Evolutionary conservation across 106 monocot genomes (phyloP).

Genomic region (Vanilla planifolia): DNA sequence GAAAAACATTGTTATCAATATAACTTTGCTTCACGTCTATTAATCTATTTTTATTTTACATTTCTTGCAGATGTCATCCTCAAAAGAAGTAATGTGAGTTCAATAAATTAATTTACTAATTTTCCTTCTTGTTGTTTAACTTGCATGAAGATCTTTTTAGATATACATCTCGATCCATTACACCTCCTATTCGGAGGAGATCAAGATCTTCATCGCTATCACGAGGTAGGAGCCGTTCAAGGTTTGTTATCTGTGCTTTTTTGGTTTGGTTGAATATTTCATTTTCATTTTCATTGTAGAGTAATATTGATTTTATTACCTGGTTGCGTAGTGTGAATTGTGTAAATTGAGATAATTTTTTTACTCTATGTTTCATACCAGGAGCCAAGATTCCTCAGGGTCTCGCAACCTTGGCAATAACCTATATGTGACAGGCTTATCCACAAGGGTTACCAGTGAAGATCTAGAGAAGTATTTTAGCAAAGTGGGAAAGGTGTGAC

Average conservation of each 20-base stretch:
- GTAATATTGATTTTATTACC: conserved; percentile 1
- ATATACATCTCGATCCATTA: conserved; percentile 51
- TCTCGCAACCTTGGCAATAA: conserved; percentile 75
- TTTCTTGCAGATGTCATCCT: conserved; percentile 16
- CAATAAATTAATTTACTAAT: background rate
- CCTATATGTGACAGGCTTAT: conserved; percentile 72
- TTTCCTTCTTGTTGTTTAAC: background rate
- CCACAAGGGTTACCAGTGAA: conserved; percentile 49
- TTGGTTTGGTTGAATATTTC: background rate
- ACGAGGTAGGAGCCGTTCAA: conserved; percentile 45
- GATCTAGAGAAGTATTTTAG: conserved; percentile 79
- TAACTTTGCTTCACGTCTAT: too few species aligned
- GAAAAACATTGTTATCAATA: too few species aligned
- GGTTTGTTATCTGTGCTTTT: conserved; percentile 12
- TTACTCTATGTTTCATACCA: conserved; percentile 12
- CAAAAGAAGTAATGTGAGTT: conserved; percentile 24
- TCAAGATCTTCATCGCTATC: conserved; percentile 38
- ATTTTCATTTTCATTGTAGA: background rate
- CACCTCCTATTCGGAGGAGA: conserved; percentile 33
- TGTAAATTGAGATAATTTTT: background rate
- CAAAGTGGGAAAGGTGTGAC: conserved; percentile 74
- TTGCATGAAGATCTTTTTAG: conserved; percentile 15
- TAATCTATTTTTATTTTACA: background rate
- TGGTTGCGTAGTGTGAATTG: background rate
- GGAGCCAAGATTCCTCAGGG: conserved; percentile 37